These are phyloP conservation scores for Hypsizygus marmoreus DNA, from an alignment of 768 basidiomycete species.

Conservation along the genomic window DNA sequence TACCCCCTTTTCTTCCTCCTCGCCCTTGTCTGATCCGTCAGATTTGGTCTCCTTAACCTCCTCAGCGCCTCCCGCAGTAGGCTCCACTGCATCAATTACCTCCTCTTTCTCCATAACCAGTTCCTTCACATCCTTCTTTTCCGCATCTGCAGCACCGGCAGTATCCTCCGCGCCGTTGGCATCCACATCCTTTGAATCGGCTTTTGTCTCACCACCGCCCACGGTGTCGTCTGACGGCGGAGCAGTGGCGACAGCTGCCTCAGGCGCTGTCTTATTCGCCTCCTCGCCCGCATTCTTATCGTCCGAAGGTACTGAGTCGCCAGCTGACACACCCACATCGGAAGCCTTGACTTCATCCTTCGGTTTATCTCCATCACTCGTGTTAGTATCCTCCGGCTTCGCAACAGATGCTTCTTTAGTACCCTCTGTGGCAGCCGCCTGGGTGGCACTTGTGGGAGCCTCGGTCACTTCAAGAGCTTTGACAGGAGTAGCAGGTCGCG, in stretches of 20 bases:
- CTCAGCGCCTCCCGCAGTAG: slow-evolving; percentile 9
- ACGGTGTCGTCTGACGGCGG: background rate
- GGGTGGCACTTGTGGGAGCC: too few relatives aligned
- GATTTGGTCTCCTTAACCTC: slow-evolving; percentile 6
- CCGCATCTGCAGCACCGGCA: slow-evolving; percentile 3
- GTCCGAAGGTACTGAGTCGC: too few relatives aligned
- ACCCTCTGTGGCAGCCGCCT: too few relatives aligned
- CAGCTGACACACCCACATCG: too few relatives aligned
- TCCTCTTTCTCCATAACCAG: slow-evolving; percentile 10
- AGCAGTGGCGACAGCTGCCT: background rate
- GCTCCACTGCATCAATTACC: background rate
- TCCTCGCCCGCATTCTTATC: too few relatives aligned
- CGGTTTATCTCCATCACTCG: background rate
- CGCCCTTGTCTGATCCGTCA: slow-evolving; percentile 2
- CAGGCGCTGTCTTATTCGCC: slow-evolving; percentile 2
- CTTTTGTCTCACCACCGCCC: slow-evolving; percentile 7
- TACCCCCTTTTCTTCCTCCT: slow-evolving; percentile 1
- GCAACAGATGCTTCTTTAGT: too few relatives aligned
- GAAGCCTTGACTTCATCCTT: background rate
- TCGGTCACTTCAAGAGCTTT: slow-evolving; percentile 5
- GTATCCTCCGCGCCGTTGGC: slow-evolving; percentile 3
- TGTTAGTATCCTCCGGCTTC: background rate
- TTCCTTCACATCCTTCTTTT: background rate
- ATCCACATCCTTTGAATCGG: slow-evolving; percentile 2
- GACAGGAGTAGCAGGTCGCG: slow-evolving; percentile 28